Conservation (phyloP, 2,329 filamentous ascomycete species). For the Cladosporium sp. region DNA sequence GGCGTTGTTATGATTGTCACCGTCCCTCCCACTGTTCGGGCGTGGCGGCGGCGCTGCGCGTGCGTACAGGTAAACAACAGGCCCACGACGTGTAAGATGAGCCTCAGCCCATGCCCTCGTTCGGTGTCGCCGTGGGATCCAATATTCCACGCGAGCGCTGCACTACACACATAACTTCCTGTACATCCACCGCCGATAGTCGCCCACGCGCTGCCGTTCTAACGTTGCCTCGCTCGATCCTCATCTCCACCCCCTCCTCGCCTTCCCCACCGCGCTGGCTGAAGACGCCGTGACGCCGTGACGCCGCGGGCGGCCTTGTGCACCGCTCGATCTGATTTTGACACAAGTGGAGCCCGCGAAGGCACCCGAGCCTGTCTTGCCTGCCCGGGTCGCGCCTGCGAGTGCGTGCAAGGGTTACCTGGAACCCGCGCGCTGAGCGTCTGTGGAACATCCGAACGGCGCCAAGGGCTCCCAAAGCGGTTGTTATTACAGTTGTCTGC, state of each 20-base stretch:
- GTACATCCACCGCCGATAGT: background rate
- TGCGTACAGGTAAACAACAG: background rate
- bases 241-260: slow-evolving; percentile 5
- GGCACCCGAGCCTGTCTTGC: slow-evolving; percentile 4
- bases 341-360: slow-evolving; percentile 10
- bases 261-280: slow-evolving; percentile 6
- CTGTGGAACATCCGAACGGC: slow-evolving; percentile 10
- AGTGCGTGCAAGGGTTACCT: slow-evolving; percentile 10
- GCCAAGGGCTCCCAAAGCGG: slow-evolving; percentile 8
- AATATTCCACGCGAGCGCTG: too few relatives aligned
- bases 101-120: slow-evolving; percentile 1
- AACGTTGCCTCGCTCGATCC: background rate
- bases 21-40: background rate
- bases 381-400: slow-evolving; percentile 7
- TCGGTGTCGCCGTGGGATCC: slow-evolving; percentile 6
- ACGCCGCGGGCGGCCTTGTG: background rate
- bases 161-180: too few relatives aligned
- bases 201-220: slow-evolving; percentile 4
- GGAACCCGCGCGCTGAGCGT: slow-evolving; percentile 4
- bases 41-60: slow-evolving; percentile 7
- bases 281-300: slow-evolving; percentile 5
- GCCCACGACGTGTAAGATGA: background rate
- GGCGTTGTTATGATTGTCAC: slow-evolving; percentile 5
- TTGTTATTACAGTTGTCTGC: slow-evolving; percentile 11
- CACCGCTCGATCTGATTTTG: slow-evolving; percentile 3